Evolutionary conservation across 768 basidiomycete species (phyloP), one percentile per base, ranked within the genome.

Genomic region (Kwoniella sp.): DNA sequence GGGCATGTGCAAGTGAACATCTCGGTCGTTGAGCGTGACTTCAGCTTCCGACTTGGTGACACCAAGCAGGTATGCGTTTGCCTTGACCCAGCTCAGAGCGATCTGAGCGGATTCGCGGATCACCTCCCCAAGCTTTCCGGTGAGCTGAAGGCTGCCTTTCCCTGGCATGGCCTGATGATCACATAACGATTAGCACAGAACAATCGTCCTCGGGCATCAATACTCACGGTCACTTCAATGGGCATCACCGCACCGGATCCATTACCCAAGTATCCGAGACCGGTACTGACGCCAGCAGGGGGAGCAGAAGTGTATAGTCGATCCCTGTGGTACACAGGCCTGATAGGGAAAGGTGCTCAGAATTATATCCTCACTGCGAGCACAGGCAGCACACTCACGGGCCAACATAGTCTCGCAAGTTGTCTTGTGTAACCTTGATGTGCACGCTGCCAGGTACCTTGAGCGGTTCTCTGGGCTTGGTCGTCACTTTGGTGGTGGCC

Each of bases 191-290:
- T 33, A 50, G 43, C 39, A 15, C 17, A 2, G n/a, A 22, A 29
- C 20, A 37, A 26, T 15, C 15, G 11, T 41, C 14, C 15, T 20
- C 31, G 31, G 14, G 9, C 17, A 34, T 47, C 40, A 54, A 46
- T 40, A 79, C 84, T 64, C 55, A 91, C 91, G 65, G 86, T 86
- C 32, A 87, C 89, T 76, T 99, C 95, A 25, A 99, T 84, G 17
- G 92, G 92, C 90, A 98, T 93, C 36, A 96, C 88, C 4, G 89
- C 87, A 22, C 95, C 95, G 12, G 86, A 87, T 0, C 95, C 95
- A 72, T 98, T 98, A 1, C 93, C 93, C 22, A 93, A 78, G 73
- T 98, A 98, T 3, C 95, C 95, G 3, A 99, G 76, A 15, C 95
- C 95, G 12, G 90, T 95, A 67, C 85, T 87, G 27, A 99, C 95